These are phyloP conservation scores for Nemania bipapillata DNA, from an alignment of 2,329 filamentous ascomycete species.

Conservation along the genomic window DNA sequence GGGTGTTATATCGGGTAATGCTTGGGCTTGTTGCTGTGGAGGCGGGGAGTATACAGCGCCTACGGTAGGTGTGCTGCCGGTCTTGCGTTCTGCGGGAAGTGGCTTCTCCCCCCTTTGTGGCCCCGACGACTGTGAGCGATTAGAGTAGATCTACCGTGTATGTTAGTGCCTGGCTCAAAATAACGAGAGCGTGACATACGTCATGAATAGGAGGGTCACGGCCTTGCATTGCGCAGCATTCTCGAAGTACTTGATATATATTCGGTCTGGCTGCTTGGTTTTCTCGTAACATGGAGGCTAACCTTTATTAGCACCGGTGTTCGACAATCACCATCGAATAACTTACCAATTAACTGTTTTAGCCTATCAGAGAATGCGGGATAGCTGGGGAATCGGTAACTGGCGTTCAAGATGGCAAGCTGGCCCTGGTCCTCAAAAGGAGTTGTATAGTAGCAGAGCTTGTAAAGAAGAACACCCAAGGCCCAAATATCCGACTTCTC, in stretches of 20 bases:
- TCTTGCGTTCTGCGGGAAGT: constrained; percentile 62
- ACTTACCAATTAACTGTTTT: constrained; percentile 87
- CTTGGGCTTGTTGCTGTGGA: constrained; percentile 70
- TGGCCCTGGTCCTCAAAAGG: constrained; percentile 98
- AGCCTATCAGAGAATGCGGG: constrained; percentile 89
- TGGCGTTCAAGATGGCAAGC: constrained; percentile 95
- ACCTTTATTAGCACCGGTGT: constrained; percentile 37
- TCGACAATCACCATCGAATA: constrained; percentile 1
- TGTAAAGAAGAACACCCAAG: constrained; percentile 92
- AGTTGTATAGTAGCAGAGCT: constrained; percentile 98
- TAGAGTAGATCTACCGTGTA: constrained; percentile 74
- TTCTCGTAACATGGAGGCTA: constrained; percentile 87
- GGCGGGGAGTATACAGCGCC: constrained; percentile 86
- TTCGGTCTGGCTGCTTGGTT: constrained; percentile 82
- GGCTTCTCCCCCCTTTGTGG: constrained; percentile 62
- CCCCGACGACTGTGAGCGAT: constrained; percentile 72
- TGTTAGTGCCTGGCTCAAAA: constrained; percentile 35
- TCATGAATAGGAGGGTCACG: constrained; percentile 88
- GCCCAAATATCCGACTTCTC: constrained; percentile 99
- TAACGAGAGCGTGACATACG: constrained; percentile 64
- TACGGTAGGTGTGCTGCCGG: constrained; percentile 70
- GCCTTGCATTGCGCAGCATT: constrained; percentile 89
- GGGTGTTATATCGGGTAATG: constrained; percentile 87
- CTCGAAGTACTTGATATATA: constrained; percentile 90
- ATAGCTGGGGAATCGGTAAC: constrained; percentile 88